Percentiles rank a stretch among this genome's conserved stretches.
These are phyloP conservation scores for Teratosphaeria nubilosa DNA, from an alignment of 2,329 filamentous ascomycete species.

Conservation along the genomic window DNA sequence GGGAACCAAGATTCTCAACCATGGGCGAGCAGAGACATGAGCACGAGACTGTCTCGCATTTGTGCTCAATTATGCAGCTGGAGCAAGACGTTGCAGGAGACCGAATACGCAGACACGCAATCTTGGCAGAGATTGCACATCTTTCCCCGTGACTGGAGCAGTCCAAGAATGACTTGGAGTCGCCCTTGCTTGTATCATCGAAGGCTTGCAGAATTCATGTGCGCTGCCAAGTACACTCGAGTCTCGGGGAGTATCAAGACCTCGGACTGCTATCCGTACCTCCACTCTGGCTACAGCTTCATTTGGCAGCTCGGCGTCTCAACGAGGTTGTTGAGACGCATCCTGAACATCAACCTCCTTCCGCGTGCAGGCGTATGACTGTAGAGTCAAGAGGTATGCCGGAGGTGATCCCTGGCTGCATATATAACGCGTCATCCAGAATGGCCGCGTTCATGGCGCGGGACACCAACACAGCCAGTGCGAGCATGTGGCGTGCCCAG, in stretches of 20 bases:
- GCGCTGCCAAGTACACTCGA: background rate
- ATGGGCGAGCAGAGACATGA: too few species aligned
- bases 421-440: background rate
- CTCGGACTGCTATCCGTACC: background rate
- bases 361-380: background rate
- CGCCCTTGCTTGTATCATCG: too few species aligned
- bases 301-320: background rate
- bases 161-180: background rate
- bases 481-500: background rate
- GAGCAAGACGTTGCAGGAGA: background rate
- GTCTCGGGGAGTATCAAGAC: too few species aligned
- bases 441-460: background rate
- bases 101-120: background rate
- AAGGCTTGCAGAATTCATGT: background rate
- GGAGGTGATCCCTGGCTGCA: background rate
- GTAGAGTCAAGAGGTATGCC: background rate
- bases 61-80: background rate
- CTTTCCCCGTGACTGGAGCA: background rate
- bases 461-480: background rate
- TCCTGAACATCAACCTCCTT: background rate
- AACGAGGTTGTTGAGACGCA: background rate
- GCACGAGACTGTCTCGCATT: background rate
- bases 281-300: background rate
- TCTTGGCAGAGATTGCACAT: background rate
- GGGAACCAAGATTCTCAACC: too few species aligned